phyloP scores from a whole-genome alignment of 176 grass and related monocot genomes.

The Eleusine coracana region DNA sequence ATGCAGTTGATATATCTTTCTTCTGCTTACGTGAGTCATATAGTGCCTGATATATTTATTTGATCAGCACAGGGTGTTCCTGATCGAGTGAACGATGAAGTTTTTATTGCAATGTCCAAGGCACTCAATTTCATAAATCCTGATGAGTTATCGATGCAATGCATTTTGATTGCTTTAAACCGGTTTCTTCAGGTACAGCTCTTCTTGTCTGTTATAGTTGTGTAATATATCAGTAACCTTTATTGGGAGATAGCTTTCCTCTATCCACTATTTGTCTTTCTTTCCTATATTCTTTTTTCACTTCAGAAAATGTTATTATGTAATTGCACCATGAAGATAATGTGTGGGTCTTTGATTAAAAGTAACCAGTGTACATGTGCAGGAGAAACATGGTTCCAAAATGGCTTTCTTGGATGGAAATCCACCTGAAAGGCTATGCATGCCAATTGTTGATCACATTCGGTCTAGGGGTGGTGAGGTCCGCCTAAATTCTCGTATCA shows the following conservation, averaged over 20 bases:
- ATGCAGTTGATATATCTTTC: slow-evolving; percentile 32
- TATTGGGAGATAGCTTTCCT: slow-evolving; percentile 19
- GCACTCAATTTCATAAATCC: slow-evolving; percentile 99
- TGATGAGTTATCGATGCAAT: slow-evolving; percentile 98
- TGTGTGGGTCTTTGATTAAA: slow-evolving; percentile 8
- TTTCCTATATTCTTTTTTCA: slow-evolving; percentile 22
- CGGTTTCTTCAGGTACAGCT: slow-evolving; percentile 87
- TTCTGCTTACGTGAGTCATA: slow-evolving; percentile 13
- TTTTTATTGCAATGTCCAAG: slow-evolving; percentile 99
- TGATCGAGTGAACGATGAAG: slow-evolving; percentile 87
- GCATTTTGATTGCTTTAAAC: slow-evolving; percentile 96
- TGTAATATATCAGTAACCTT: slow-evolving; percentile 30
- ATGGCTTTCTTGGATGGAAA: slow-evolving; percentile 99
- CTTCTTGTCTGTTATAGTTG: background rate
- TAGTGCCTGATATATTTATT: slow-evolving; percentile 59
- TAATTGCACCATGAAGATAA: background rate
- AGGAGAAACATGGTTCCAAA: slow-evolving; percentile 98
- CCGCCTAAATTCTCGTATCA: slow-evolving; percentile 80
- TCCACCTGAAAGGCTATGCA: slow-evolving; percentile 91
- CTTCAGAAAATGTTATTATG: slow-evolving; percentile 15
- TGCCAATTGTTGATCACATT: slow-evolving; percentile 92
- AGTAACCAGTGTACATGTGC: slow-evolving; percentile 37
- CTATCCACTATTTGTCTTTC: slow-evolving; percentile 5
- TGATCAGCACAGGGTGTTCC: slow-evolving; percentile 85
- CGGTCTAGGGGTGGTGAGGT: slow-evolving; percentile 90